Base-by-base conservation (phyloP, 2,329 filamentous ascomycete species). In the Verticillium dahliae region DNA sequence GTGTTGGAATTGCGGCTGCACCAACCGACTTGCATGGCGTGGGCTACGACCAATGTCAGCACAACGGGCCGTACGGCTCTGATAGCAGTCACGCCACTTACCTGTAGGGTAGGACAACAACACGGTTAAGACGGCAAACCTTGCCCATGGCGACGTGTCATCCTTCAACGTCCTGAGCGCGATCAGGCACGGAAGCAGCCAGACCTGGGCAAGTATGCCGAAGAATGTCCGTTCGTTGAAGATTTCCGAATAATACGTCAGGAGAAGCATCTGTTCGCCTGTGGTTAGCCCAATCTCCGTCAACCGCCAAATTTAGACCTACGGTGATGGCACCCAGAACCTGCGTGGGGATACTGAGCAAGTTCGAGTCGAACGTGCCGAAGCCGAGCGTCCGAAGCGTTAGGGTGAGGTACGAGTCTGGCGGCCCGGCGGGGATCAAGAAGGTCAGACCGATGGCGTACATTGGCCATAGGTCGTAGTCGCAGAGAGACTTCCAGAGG, bases 1-100 rank as follows among this genome's bases (percentile, higher is more conserved):
- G 81, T 78, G 60, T 86, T 85, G 1, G 85, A 81, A 67, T 90
- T 90, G 59, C 82, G 83, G 84, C 1, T 83, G 0, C 80, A 83
- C 72, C 84, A 81, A 0, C 81, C 84, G 0, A 86, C 84, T 45
- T 84, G 74, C 22, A 86, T 80, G 0, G 83, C 80, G 66, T 87
- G 81, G 1, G 73, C 68, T 69, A 56, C 5, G 7, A 18, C 31
- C 70, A 69, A 1, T 71, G 71, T 69, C 73, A 75, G 37, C 70
- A 72, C 55, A 4, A 52, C 45, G 4, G 18, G 13, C 39, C 15
- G 27, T 31, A 31, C 27, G 5, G 3, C 27, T 31, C 27, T 31
- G 27, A 31, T 31, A 37, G 35, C n/a, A 11, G 45, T 52, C 27
- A 10, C 62, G 61, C 0, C 39, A 67, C 64, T 69, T 63, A 64